A percentile compares a stretch with the other conserved stretches of the same genome.
These are phyloP conservation scores for Trichosporon coremiiforme DNA, from an alignment of 1,284 basidiomycete genomes.

Conservation along the genomic window DNA sequence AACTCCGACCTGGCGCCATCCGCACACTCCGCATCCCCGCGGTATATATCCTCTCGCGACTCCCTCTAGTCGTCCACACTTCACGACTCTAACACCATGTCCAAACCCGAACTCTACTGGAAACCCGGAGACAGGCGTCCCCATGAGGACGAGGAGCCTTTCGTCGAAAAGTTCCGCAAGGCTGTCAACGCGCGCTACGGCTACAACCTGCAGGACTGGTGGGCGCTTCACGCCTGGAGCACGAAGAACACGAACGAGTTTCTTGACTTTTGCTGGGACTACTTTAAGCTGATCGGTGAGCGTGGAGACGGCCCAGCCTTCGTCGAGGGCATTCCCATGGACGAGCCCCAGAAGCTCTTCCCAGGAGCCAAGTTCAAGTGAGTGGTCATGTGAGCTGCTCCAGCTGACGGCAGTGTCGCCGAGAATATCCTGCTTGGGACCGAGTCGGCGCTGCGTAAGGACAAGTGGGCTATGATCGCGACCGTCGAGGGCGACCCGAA, in stretches of 20 bases:
- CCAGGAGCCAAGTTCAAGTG: conserved; percentile 30
- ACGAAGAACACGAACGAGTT: conserved; percentile 27
- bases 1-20: neutral
- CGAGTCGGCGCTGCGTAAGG: conserved; percentile 29
- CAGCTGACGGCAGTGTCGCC: conserved; percentile 27
- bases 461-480: conserved; percentile 29
- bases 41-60: neutral
- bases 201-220: conserved; percentile 28
- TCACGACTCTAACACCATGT: neutral
- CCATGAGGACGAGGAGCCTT: conserved; percentile 31
- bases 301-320: conserved; percentile 30
- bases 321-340: conserved; percentile 31
- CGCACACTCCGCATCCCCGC: neutral
- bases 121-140: conserved; percentile 30
- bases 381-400: neutral
- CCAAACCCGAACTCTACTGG: conserved; percentile 32
- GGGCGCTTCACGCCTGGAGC: conserved; percentile 33
- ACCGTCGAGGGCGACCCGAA: conserved; percentile 31
- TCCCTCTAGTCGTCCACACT: neutral
- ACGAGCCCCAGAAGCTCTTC: conserved; percentile 32
- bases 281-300: conserved; percentile 30
- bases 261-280: conserved; percentile 30
- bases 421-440: conserved; percentile 31
- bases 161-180: conserved; percentile 30
- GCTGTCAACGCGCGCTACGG: conserved; percentile 30